Evolutionary conservation across 225 moss, liverwort and hornwort species (phyloP).

Genomic region (Thuidium tamariscinum): DNA sequence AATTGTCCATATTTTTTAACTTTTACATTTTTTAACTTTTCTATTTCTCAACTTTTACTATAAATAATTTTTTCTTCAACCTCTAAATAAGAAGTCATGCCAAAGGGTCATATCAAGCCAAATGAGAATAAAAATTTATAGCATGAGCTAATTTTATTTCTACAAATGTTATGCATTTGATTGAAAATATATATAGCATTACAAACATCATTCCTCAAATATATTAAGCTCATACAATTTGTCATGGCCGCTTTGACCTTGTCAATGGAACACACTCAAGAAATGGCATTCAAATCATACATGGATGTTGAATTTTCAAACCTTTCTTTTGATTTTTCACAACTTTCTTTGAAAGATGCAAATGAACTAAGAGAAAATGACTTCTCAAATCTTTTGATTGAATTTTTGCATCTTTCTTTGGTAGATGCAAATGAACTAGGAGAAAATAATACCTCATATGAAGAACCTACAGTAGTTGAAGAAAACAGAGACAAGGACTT

Average conservation of each 20-base stretch:
- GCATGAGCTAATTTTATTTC: not conserved
- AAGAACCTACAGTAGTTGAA: not conserved
- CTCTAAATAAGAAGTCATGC: not conserved
- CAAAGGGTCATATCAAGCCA: not conserved
- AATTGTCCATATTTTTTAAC: too few relatives aligned
- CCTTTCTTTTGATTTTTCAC: not conserved
- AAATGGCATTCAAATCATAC: not conserved
- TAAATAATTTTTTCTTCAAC: not conserved
- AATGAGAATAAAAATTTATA: not conserved
- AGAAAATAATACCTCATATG: not conserved
- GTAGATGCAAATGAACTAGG: not conserved
- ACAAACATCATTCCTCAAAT: not conserved
- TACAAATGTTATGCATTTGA: not conserved
- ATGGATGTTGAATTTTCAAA: not conserved
- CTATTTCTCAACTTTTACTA: not conserved
- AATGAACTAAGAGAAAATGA: not conserved
- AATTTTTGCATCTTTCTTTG: not conserved
- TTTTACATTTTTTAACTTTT: not conserved
- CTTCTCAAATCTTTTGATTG: not conserved
- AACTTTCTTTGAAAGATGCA: not conserved
- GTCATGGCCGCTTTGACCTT: not conserved
- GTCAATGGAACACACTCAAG: not conserved
- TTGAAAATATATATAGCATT: not conserved
- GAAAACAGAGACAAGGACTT: not conserved
- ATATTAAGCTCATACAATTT: rapidly evolving